Evolutionary conservation across 2,329 filamentous ascomycete genomes (phyloP).

Genomic region (Epichloe elymi): DNA sequence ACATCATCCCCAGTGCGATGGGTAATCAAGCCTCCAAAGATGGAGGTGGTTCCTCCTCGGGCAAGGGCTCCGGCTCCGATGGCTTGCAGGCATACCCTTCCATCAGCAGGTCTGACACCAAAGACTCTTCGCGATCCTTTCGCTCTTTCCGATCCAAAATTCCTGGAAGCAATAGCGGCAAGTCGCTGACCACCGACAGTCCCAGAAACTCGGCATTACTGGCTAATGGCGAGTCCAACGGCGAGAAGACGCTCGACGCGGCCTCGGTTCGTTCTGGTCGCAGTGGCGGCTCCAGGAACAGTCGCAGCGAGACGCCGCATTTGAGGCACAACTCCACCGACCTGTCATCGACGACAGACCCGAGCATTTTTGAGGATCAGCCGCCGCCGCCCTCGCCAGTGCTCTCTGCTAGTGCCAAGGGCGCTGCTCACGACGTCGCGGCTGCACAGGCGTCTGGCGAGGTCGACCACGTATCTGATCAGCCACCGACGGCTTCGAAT

Average conservation of each 20-base stretch:
- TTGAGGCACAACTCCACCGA: slow-evolving; percentile 29
- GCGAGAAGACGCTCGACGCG: slow-evolving; percentile 54
- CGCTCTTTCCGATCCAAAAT: slow-evolving; percentile 82
- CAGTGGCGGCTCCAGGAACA: slow-evolving; percentile 36
- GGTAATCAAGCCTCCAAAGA: slow-evolving; percentile 63
- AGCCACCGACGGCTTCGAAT: slow-evolving; percentile 54
- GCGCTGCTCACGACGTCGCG: slow-evolving; percentile 63
- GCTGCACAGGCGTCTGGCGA: slow-evolving; percentile 78
- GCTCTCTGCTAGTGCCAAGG: slow-evolving; percentile 58
- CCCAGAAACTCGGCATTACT: slow-evolving; percentile 63
- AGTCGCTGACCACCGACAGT: slow-evolving; percentile 52
- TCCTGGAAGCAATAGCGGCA: slow-evolving; percentile 46
- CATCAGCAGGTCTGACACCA: slow-evolving; percentile 83
- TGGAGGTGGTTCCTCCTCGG: slow-evolving; percentile 30
- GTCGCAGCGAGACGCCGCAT: slow-evolving; percentile 31
- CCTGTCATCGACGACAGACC: slow-evolving; percentile 25
- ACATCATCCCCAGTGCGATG: slow-evolving; percentile 33
- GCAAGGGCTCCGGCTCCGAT: slow-evolving; percentile 37
- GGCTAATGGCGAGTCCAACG: slow-evolving; percentile 40
- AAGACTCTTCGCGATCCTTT: slow-evolving; percentile 80
- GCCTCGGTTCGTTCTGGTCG: slow-evolving; percentile 61
- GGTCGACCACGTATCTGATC: slow-evolving; percentile 88
- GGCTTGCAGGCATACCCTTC: slow-evolving; percentile 74
- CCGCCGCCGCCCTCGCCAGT: slow-evolving; percentile 66
- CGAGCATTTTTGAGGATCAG: slow-evolving; percentile 36